Conservation (phyloP, 345 rosid species). For the Microthlaspi erraticum region DNA sequence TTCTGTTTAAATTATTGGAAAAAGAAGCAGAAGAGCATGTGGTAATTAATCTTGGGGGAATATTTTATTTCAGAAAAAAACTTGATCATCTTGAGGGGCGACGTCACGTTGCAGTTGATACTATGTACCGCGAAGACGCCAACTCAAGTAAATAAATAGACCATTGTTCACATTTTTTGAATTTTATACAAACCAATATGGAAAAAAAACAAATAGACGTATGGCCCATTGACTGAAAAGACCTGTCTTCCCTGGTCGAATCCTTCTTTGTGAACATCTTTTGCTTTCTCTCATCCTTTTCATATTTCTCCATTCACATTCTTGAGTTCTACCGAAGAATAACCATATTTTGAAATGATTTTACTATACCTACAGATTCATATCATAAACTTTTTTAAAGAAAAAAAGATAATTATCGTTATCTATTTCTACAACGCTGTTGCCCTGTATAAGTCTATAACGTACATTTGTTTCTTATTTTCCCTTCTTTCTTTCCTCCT, state of each 20-base stretch:
- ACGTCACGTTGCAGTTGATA: background rate
- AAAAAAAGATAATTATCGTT: too few species aligned
- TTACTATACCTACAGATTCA: too few species aligned
- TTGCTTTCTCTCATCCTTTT: background rate
- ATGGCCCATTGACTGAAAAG: constrained; percentile 29
- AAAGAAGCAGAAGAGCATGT: constrained; percentile 1
- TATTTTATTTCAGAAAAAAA: too few species aligned
- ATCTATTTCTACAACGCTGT: too few species aligned
- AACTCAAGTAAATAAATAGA: too few species aligned
- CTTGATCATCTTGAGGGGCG: background rate
- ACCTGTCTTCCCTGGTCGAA: constrained; percentile 4
- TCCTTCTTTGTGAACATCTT: constrained; percentile 12
- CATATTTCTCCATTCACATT: constrained; percentile 28
- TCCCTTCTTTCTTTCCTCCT: background rate
- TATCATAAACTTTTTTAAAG: too few species aligned
- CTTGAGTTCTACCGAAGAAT: background rate
- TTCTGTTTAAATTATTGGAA: background rate
- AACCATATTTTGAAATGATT: background rate
- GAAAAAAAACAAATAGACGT: background rate
- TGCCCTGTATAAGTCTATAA: too few species aligned
- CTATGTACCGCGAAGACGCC: too few species aligned
- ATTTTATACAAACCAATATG: background rate
- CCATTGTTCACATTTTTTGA: too few species aligned
- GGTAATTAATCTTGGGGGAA: background rate
- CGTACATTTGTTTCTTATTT: background rate